Evolutionary conservation across 1,139 yeast genomes (phyloP), one percentile per base, ranked within the genome.

Genomic region (Lodderomyces parapsilosis): DNA sequence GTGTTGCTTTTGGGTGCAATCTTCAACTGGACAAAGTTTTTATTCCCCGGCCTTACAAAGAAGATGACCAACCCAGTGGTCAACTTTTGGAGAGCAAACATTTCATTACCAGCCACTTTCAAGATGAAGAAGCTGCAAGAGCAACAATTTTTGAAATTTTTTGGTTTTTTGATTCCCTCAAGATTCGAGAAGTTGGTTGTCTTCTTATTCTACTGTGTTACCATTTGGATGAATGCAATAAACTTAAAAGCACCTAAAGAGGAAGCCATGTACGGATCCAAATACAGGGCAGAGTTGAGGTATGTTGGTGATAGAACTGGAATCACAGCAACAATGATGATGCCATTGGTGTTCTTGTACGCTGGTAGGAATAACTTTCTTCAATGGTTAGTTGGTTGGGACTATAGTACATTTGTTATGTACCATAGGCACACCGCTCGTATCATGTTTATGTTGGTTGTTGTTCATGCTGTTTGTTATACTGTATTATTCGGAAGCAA

Each of bases 321-420:
- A 2, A 65, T 65, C 30, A 49, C 62, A n/a, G 62, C 60, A 1
- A 56, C 66, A 6, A 53, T 58, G 22, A 49, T 58, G 27, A 57
- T 64, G 45, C 76, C 76, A 7, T 53, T 70, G 42, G 50, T 66
- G 15, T 59, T 69, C 34, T 52, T 71, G 28, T 68, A 69, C 52
- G 75, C 74, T 20, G 76, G 76, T 1, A 57, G 76, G 40, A 71
- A 71, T 50, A 71, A 71, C 51, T 63, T 71, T 43, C 57, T 70
- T 45, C 71, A 63, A 46, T 70, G 74, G 72, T 28, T 66, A n/a
- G 66, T 74, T 1, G 62, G 71, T 13, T 63, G 70, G 66, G 56
- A 62, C 42, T 71, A 56, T 50, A 58, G 68, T 31, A 62, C 71
- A 11, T 69, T 63, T 53, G 54, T 68, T 36, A 49, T 63, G 7